Evolutionary conservation across 2,329 filamentous ascomycete species (phyloP).

Genomic region (Pyricularia sp.): DNA sequence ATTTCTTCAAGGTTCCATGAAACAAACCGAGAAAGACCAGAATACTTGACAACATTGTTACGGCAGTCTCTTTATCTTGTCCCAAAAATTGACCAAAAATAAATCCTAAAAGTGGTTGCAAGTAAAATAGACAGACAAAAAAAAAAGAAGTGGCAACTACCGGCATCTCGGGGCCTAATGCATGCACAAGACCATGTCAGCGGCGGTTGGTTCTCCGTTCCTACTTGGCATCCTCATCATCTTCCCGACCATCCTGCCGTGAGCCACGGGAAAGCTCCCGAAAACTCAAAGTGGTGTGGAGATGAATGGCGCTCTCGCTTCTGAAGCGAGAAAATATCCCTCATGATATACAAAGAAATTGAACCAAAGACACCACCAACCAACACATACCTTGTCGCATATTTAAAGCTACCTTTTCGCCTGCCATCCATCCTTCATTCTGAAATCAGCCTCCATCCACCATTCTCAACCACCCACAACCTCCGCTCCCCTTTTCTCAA

Average conservation of each 20-base stretch:
- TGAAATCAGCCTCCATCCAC: not conserved
- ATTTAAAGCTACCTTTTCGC: not conserved
- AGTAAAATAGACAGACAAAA: not conserved
- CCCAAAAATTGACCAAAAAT: not conserved
- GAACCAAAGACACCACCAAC: not conserved
- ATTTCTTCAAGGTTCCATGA: no score
- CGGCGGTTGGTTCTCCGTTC: not conserved
- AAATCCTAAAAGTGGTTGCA: not conserved
- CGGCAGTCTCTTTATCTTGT: not conserved
- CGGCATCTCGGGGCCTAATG: not conserved
- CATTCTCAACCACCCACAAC: not conserved
- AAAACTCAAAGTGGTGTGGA: not conserved
- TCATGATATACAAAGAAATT: not conserved
- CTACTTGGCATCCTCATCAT: not conserved
- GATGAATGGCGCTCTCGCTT: not conserved
- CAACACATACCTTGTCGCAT: not conserved
- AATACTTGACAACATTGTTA: not conserved
- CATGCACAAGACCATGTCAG: not conserved
- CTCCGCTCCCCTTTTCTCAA: not conserved
- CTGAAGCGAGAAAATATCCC: not conserved
- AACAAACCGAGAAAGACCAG: no score
- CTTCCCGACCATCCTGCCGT: not conserved
- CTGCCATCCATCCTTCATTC: not conserved
- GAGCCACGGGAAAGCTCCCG: not conserved
- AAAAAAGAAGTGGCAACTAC: not conserved